Base-by-base conservation (phyloP, 805 yeast genomes). In the Schwanniomyces pseudopolymorphus region DNA sequence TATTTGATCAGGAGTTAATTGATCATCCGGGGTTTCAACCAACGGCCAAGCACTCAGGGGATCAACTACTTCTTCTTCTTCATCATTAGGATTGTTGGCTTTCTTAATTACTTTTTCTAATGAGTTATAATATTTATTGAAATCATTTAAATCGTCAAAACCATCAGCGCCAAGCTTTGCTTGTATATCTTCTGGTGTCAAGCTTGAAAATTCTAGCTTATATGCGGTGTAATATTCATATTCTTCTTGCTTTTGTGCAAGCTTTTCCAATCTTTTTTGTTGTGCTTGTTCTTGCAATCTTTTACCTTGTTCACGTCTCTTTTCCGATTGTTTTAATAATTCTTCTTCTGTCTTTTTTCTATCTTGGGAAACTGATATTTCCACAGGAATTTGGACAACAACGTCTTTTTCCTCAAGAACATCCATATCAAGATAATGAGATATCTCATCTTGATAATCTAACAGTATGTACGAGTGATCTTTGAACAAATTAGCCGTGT, bases 201-300 rank as follows among this genome's bases (percentile, higher is more conserved):
- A 66, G 11, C 62, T 70, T 25, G 65, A 66, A 43, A 88, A 61
- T 46, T 79, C 78, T 22, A 74, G 79, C 55, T 74, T 78, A 38
- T 91, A 66, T 21, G 75, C 74, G 1, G 80, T 69, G 57, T 84
- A 89, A 62, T 91, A 89, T 40, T 77, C 84, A 52, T 74, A 80
- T 58, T 92, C 97, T 54, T 86, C 83, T 55, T 90, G 90, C 53
- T 87, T 86, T 61, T 89, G 89, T 13, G 81, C 73, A 39, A 89
- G 67, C 58, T 88, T 90, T 60, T 92, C 97, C 8, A 83, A 64
- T 46, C 99, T 73, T 53, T 84, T 85, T 58, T 84, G 85, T 56
- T 85, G 90, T 0, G 97, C 97, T 65, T 90, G 97, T 58, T 89
- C 96, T 67, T 94, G 98, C 50, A 95, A 74, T 53, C 96, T 76